Percentiles rank a stretch among this genome's conserved stretches.
These are phyloP conservation scores for Annulohypoxylon truncatum DNA, from an alignment of 2,329 filamentous ascomycete species.

Conservation along the genomic window DNA sequence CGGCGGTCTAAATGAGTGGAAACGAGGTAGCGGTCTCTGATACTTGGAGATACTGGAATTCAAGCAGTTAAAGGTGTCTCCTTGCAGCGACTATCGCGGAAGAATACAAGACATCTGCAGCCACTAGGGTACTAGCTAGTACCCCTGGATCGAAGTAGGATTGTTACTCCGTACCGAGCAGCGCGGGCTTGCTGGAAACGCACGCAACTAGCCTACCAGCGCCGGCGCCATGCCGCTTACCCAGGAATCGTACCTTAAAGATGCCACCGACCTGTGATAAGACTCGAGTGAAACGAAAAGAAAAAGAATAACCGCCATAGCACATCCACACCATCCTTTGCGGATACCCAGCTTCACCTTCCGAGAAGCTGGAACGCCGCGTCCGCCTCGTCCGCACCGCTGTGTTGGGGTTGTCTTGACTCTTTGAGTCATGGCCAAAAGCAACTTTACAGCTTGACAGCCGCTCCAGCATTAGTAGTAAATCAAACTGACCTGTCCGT, in stretches of 20 bases:
- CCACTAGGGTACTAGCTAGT: constrained; percentile 2
- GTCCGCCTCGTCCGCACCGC: constrained; percentile 22
- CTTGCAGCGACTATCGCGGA: neutral
- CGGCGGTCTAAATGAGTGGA: constrained; percentile 32
- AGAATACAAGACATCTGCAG: constrained; percentile 5
- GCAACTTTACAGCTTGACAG: neutral
- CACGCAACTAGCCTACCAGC: constrained; percentile 35
- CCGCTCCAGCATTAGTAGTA: no score
- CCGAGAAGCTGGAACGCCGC: constrained; percentile 27
- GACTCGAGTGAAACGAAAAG: constrained; percentile 9
- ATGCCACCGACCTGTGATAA: constrained; percentile 13
- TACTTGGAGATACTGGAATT: neutral
- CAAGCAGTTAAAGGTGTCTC: neutral
- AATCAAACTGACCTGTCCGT: neutral
- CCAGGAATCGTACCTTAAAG: constrained; percentile 9
- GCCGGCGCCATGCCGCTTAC: constrained; percentile 33
- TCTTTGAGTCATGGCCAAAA: constrained; percentile 17
- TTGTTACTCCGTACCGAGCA: constrained; percentile 30
- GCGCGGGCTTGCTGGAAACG: constrained; percentile 20
- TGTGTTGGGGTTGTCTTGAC: constrained; percentile 5
- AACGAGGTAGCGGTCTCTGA: constrained; percentile 6
- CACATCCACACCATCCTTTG: neutral
- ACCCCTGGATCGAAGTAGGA: constrained; percentile 12
- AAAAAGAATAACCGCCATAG: constrained; percentile 20
- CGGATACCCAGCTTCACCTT: constrained; percentile 14